Percentiles rank a stretch among this genome's conserved stretches.
phyloP scores from a whole-genome alignment of 2,329 filamentous ascomycete species.

The Aureobasidium sp. region DNA sequence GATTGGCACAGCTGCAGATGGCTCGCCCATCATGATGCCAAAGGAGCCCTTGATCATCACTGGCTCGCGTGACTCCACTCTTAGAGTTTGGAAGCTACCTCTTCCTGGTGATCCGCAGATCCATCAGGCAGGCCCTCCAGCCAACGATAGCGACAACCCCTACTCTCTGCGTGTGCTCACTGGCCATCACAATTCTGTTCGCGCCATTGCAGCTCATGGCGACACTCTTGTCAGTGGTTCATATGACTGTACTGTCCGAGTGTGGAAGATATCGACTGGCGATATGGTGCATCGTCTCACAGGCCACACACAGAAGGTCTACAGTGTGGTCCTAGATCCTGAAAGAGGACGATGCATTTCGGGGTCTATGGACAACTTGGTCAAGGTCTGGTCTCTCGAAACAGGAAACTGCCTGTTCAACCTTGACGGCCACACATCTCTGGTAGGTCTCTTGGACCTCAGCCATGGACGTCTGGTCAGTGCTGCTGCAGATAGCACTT shows the following conservation, averaged over 20 bases:
- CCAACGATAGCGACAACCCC: conserved; percentile 72
- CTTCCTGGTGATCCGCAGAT: conserved; percentile 68
- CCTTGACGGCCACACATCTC: conserved; percentile 82
- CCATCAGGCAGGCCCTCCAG: conserved; percentile 68
- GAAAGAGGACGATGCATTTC: conserved; percentile 92
- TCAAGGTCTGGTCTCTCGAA: conserved; percentile 94
- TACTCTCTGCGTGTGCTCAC: conserved; percentile 85
- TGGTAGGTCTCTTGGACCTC: conserved; percentile 86
- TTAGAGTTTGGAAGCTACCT: conserved; percentile 90
- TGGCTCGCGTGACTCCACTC: conserved; percentile 85
- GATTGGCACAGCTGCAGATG: conserved; percentile 62
- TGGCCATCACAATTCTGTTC: conserved; percentile 87
- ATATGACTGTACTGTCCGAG: conserved; percentile 88
- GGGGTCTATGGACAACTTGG: conserved; percentile 94
- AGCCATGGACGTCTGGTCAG: conserved; percentile 86
- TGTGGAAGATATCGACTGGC: conserved; percentile 96
- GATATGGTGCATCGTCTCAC: conserved; percentile 75
- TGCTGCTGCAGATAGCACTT: conserved; percentile 87
- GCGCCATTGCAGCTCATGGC: conserved; percentile 87
- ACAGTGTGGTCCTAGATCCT: conserved; percentile 90
- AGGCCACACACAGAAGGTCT: conserved; percentile 88
- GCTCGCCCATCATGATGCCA: conserved; percentile 77
- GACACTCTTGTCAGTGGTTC: conserved; percentile 96
- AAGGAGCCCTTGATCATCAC: conserved; percentile 95
- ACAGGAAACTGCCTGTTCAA: conserved; percentile 80